phyloP scores from a whole-genome alignment of 78 protist species.

The Dictyostelium purpureum region DNA sequence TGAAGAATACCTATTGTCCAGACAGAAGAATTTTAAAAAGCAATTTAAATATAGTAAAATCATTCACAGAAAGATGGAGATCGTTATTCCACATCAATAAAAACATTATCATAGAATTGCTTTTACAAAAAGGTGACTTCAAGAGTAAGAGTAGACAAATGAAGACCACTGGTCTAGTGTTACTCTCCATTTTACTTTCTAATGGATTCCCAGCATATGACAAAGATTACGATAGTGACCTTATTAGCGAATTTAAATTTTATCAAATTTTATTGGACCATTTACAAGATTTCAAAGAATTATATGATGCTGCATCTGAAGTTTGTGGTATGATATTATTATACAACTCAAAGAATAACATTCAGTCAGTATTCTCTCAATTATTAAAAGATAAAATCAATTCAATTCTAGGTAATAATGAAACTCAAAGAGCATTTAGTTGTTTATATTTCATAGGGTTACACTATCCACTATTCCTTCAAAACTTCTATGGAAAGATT shows the following conservation, averaged over 20 bases:
- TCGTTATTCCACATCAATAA: slow-evolving; percentile 31
- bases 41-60: slow-evolving; percentile 64
- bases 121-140: slow-evolving; percentile 20
- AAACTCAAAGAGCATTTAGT: slow-evolving; percentile 46
- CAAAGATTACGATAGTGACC: background rate
- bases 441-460: slow-evolving; percentile 67
- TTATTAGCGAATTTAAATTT: slow-evolving; percentile 46
- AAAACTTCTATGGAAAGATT: slow-evolving; percentile 10
- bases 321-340: slow-evolving; percentile 70
- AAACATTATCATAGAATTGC: background rate
- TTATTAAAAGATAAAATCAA: slow-evolving; percentile 32
- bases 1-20: slow-evolving; percentile 28
- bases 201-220: slow-evolving; percentile 63
- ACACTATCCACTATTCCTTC: slow-evolving; percentile 30
- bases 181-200: slow-evolving; percentile 46
- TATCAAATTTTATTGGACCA: slow-evolving; percentile 44
- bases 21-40: slow-evolving; percentile 42
- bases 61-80: slow-evolving; percentile 73
- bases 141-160: slow-evolving; percentile 43
- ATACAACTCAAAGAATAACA: slow-evolving; percentile 18
- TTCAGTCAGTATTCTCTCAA: background rate
- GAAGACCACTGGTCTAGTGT: slow-evolving; percentile 44
- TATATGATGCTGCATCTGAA: slow-evolving; percentile 60
- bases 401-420: slow-evolving; percentile 12
- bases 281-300: slow-evolving; percentile 46